phyloP scores from a whole-genome alignment of 2,329 filamentous ascomycete species.

The Stachybotrys echinatus region DNA sequence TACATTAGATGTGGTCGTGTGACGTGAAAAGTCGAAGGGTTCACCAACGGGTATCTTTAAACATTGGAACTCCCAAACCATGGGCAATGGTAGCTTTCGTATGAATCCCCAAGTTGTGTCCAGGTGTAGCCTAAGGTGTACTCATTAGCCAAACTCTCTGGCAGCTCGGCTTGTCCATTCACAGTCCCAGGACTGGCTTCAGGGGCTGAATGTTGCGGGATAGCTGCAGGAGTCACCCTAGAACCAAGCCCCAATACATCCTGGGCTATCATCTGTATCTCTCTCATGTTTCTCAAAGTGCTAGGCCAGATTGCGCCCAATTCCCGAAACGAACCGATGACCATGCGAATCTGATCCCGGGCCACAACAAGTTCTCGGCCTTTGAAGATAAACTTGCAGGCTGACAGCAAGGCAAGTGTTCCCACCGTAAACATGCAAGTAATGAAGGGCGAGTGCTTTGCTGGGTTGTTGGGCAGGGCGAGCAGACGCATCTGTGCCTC shows the following conservation, averaged over 20 bases:
- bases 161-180: background rate
- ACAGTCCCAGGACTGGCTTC: background rate
- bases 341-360: slow-evolving; percentile 35
- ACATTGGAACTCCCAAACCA: background rate
- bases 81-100: background rate
- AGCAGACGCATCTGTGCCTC: slow-evolving; percentile 32
- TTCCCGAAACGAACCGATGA: slow-evolving; percentile 31
- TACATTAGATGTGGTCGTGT: no score
- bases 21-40: no score
- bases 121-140: background rate
- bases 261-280: slow-evolving; percentile 33
- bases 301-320: slow-evolving; percentile 31
- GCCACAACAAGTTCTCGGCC: slow-evolving; percentile 25
- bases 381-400: slow-evolving; percentile 27
- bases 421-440: slow-evolving; percentile 35
- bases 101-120: background rate
- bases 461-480: slow-evolving; percentile 25
- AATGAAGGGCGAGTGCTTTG: slow-evolving; percentile 31
- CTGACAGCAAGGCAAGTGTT: slow-evolving; percentile 27
- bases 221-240: background rate
- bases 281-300: slow-evolving; percentile 26
- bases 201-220: background rate
- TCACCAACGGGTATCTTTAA: no score
- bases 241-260: slow-evolving; percentile 14
- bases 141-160: no score